phyloP scores from a whole-genome alignment of 2,329 filamentous ascomycete species.

The Phaeosphaeria sp. region DNA sequence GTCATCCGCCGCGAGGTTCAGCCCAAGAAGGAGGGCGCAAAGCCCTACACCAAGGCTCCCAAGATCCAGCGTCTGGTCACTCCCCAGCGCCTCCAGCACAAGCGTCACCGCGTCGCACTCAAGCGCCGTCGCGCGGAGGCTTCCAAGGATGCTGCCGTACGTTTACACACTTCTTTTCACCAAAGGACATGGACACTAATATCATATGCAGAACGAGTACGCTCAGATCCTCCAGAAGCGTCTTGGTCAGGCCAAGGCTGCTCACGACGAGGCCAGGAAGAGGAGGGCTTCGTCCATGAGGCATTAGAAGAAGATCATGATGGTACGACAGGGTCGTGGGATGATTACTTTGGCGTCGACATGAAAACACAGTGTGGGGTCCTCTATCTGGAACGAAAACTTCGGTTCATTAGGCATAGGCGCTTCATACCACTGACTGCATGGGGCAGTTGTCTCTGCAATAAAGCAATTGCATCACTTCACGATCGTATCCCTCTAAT shows the following conservation, averaged over 20 bases:
- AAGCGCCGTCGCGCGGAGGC: slow-evolving; percentile 98
- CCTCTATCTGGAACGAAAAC: slow-evolving; percentile 40
- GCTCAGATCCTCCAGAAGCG: slow-evolving; percentile 95
- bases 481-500: slow-evolving; percentile 59
- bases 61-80: slow-evolving; percentile 99
- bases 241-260: slow-evolving; percentile 92
- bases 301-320: slow-evolving; percentile 44
- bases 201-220: slow-evolving; percentile 85
- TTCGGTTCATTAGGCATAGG: slow-evolving; percentile 44
- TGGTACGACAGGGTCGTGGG: slow-evolving; percentile 41
- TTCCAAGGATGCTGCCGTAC: slow-evolving; percentile 98
- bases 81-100: slow-evolving; percentile 99
- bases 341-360: slow-evolving; percentile 47
- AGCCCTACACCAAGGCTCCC: slow-evolving; percentile 99
- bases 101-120: slow-evolving; percentile 96
- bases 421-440: slow-evolving; percentile 46
- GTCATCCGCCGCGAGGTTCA: slow-evolving; percentile 98
- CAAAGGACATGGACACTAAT: slow-evolving; percentile 12
- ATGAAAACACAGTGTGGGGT: slow-evolving; percentile 43
- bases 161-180: slow-evolving; percentile 37
- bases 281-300: slow-evolving; percentile 82
- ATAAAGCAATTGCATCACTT: slow-evolving; percentile 48
- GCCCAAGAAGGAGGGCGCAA: slow-evolving; percentile 96
- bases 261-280: slow-evolving; percentile 95
- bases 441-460: slow-evolving; percentile 42